Conservation (phyloP, 768 basidiomycete genomes). For the Panellus pusillus region DNA sequence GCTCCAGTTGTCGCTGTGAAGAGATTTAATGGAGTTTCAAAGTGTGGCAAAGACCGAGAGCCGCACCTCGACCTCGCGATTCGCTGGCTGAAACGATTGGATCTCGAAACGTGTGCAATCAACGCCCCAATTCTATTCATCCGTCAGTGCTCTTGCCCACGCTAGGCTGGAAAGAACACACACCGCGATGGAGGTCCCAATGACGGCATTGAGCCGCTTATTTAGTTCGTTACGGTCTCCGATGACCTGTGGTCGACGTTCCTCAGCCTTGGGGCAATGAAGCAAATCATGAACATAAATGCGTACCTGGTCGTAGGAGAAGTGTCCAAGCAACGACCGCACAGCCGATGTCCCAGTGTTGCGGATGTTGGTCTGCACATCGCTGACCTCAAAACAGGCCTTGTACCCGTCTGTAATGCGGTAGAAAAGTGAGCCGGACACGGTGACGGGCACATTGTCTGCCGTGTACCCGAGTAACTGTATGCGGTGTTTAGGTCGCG, state of each 20-base stretch:
- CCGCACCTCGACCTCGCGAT: constrained; percentile 56
- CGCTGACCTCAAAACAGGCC: constrained; percentile 52
- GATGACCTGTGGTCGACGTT: constrained; percentile 39
- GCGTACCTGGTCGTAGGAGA: constrained; percentile 46
- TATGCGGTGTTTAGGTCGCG: neutral
- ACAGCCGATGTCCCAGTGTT: constrained; percentile 57
- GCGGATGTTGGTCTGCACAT: constrained; percentile 48
- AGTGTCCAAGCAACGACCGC: constrained; percentile 52
- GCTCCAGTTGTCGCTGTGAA: constrained; percentile 53
- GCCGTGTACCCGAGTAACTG: constrained; percentile 36
- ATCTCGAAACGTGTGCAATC: constrained; percentile 59
- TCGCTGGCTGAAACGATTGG: constrained; percentile 60
- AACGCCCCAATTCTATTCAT: constrained; percentile 51
- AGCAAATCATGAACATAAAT: neutral
- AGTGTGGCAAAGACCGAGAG: neutral
- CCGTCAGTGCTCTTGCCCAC: neutral
- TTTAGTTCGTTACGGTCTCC: constrained; percentile 56
- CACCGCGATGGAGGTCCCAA: constrained; percentile 49
- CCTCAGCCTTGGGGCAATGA: neutral
- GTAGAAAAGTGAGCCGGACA: constrained; percentile 57
- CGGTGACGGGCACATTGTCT: constrained; percentile 47
- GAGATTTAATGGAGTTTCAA: neutral
- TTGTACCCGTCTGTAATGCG: constrained; percentile 52
- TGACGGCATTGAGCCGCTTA: constrained; percentile 44
- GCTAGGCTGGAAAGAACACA: neutral